Evolutionary conservation across 2,329 filamentous ascomycete species (phyloP).

Genomic region (Alternaria longipes): DNA sequence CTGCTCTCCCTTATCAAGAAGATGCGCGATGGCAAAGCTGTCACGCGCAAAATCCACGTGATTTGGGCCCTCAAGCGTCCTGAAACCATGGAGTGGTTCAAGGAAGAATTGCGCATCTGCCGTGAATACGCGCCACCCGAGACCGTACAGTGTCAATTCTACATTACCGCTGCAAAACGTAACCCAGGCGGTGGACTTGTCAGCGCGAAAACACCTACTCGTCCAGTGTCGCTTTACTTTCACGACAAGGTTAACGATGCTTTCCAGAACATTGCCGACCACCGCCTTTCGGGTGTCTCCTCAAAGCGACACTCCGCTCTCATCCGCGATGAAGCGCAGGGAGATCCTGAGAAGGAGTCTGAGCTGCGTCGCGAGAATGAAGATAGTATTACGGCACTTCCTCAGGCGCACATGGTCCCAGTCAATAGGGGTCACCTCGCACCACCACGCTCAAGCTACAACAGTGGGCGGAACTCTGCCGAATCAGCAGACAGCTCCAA

Average conservation of each 20-base stretch:
- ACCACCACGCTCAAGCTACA: conserved; percentile 34
- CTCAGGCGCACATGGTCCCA: conserved; percentile 60
- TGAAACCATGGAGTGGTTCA: conserved; percentile 97
- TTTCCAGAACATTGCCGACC: conserved; percentile 85
- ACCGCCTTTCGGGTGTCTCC: conserved; percentile 60
- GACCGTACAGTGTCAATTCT: conserved; percentile 92
- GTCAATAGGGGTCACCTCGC: conserved; percentile 55
- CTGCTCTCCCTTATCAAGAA: conserved; percentile 93
- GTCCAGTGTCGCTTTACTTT: conserved; percentile 76
- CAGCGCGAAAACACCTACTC: conserved; percentile 61
- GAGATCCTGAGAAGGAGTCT: conserved; percentile 79
- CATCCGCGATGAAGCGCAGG: conserved; percentile 82
- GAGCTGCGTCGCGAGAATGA: conserved; percentile 84
- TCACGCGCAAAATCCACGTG: conserved; percentile 88
- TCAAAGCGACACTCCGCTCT: conserved; percentile 77
- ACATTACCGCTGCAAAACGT: conserved; percentile 81
- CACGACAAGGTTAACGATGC: conserved; percentile 89
- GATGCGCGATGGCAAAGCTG: conserved; percentile 93
- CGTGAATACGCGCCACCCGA: conserved; percentile 87
- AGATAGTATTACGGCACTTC: conserved; percentile 83
- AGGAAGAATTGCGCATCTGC: conserved; percentile 91
- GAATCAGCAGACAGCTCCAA: conserved; percentile 34
- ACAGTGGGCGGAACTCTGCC: conserved; percentile 26
- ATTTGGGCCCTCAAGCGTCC: conserved; percentile 93
- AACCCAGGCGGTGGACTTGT: conserved; percentile 57